phyloP scores from a whole-genome alignment of 768 basidiomycete genomes.

The Stropharia rugosoannulata region DNA sequence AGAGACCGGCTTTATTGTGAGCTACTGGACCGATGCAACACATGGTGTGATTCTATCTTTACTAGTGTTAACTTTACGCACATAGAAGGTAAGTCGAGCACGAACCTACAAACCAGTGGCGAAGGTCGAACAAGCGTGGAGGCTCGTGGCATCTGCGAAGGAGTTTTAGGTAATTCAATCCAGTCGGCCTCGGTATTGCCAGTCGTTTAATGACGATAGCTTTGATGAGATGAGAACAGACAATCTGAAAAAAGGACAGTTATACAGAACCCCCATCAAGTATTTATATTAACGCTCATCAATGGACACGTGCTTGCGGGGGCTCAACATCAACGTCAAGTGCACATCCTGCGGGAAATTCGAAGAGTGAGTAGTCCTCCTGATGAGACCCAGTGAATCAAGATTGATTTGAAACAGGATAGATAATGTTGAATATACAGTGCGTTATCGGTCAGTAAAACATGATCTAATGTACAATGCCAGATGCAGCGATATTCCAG shows the following conservation, averaged over 20 bases:
- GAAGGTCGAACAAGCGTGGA: neutral
- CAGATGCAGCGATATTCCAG: constrained; percentile 18
- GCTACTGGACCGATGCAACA: neutral
- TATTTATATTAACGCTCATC: neutral
- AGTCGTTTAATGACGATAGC: neutral
- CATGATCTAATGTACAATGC: constrained; percentile 18
- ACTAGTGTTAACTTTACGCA: too few relatives aligned
- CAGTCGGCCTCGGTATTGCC: neutral
- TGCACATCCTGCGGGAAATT: too few relatives aligned
- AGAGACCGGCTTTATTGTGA: neutral
- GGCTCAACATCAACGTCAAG: neutral
- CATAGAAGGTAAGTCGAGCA: neutral
- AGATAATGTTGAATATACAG: neutral
- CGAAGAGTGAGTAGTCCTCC: neutral
- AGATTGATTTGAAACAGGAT: neutral
- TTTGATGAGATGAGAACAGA: neutral
- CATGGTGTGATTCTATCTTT: neutral
- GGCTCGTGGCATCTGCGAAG: neutral
- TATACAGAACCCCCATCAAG: neutral
- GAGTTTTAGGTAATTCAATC: neutral
- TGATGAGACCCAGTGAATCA: neutral
- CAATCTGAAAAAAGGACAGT: neutral
- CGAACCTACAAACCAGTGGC: neutral
- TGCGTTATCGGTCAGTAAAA: constrained; percentile 10
- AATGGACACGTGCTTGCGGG: neutral